A percentile compares a stretch with the other conserved stretches of the same genome.
phyloP scores from a whole-genome alignment of 768 basidiomycete genomes.

The Gloeopeniophorella convolvens region DNA sequence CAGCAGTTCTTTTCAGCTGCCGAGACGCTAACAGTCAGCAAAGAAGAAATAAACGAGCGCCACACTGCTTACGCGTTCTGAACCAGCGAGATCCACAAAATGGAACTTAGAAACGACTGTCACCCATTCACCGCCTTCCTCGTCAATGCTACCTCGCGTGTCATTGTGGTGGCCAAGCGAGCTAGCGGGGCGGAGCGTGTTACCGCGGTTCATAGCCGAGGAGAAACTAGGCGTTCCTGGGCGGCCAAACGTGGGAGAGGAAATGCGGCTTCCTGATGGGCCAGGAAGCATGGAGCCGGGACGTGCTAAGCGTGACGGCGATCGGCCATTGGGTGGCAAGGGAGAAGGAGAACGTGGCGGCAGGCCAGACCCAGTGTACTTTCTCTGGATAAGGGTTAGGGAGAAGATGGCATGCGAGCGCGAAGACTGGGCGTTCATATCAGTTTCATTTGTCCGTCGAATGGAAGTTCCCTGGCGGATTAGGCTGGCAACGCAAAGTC shows the following conservation, averaged over 20 bases:
- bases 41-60: slow-evolving; percentile 1
- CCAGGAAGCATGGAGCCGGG: slow-evolving; percentile 71
- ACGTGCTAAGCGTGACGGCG: slow-evolving; percentile 70
- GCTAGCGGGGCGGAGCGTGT: slow-evolving; percentile 63
- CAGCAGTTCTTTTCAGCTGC: slow-evolving; percentile 92
- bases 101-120: slow-evolving; percentile 95
- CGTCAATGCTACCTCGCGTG: slow-evolving; percentile 36
- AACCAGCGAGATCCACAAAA: slow-evolving; percentile 96
- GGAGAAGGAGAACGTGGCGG: slow-evolving; percentile 77
- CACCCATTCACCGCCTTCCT: slow-evolving; percentile 75
- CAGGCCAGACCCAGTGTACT: slow-evolving; percentile 60
- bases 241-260: slow-evolving; percentile 72
- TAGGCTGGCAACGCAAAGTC: slow-evolving; percentile 47
- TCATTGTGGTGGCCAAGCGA: slow-evolving; percentile 37
- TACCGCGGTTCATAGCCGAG: slow-evolving; percentile 63
- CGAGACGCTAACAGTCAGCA: slow-evolving; percentile 20
- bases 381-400: slow-evolving; percentile 87
- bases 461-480: slow-evolving; percentile 87
- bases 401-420: slow-evolving; percentile 99
- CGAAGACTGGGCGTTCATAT: slow-evolving; percentile 98
- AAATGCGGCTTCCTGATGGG: slow-evolving; percentile 44
- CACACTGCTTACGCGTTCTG: slow-evolving; percentile 66
- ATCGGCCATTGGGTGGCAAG: slow-evolving; percentile 64
- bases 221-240: slow-evolving; percentile 77
- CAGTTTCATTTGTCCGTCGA: slow-evolving; percentile 92